Conservation (phyloP, 495 filamentous ascomycete species). For the Aspergillus campestris region DNA sequence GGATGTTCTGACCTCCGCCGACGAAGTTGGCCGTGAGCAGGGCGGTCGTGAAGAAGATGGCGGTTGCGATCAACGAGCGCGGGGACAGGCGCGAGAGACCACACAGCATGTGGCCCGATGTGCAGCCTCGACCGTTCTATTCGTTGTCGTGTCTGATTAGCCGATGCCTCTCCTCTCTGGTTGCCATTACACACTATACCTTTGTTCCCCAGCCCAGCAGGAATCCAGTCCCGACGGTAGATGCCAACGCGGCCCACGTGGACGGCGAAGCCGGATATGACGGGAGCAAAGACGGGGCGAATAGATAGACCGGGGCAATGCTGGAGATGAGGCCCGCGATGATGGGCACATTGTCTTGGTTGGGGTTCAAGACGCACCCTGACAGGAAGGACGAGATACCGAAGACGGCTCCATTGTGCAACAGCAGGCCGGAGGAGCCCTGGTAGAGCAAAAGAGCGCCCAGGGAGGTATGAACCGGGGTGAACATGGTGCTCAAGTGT, state of each 20-base stretch:
- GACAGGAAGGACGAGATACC: slow-evolving; percentile 47
- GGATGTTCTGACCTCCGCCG: slow-evolving; percentile 20
- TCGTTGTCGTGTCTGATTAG: neutral
- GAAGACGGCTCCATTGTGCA: slow-evolving; percentile 45
- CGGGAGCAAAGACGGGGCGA: slow-evolving; percentile 39
- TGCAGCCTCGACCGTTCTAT: slow-evolving; percentile 47
- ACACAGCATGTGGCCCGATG: slow-evolving; percentile 55
- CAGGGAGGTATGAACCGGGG: slow-evolving; percentile 46
- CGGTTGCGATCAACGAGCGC: slow-evolving; percentile 45
- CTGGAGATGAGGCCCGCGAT: slow-evolving; percentile 41
- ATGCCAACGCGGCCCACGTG: slow-evolving; percentile 23
- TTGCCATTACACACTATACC: slow-evolving; percentile 19
- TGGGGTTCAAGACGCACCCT: slow-evolving; percentile 28
- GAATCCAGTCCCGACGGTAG: slow-evolving; percentile 35
- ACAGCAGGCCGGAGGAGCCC: slow-evolving; percentile 43
- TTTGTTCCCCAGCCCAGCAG: slow-evolving; percentile 51
- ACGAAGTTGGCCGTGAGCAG: slow-evolving; percentile 41
- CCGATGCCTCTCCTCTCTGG: slow-evolving; percentile 1
- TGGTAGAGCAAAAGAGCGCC: slow-evolving; percentile 49
- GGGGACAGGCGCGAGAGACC: slow-evolving; percentile 44
- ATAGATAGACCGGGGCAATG: slow-evolving; percentile 28
- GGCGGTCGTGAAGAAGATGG: slow-evolving; percentile 46
- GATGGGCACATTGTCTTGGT: slow-evolving; percentile 36
- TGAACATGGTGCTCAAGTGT: slow-evolving; percentile 40
- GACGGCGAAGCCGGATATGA: slow-evolving; percentile 24